Evolutionary conservation across 2,329 filamentous ascomycete species (phyloP), one percentile per base, ranked within the genome.

Genomic region (Penicillium sp.): DNA sequence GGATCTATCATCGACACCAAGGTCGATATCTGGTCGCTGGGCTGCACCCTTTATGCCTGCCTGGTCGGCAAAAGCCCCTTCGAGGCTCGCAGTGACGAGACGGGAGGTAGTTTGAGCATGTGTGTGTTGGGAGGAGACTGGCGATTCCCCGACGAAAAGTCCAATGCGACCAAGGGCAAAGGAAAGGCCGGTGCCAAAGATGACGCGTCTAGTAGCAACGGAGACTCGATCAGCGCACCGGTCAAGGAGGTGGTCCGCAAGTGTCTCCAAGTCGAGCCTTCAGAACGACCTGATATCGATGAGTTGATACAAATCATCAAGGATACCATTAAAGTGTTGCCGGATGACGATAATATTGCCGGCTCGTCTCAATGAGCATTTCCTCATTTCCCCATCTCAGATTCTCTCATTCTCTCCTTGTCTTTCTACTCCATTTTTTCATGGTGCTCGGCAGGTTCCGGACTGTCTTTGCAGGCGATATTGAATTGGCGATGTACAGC

Each of bases 11-110:
- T 98, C 65, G 93, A 97, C 72, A 95, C 91, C 10, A 96, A 96
- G 68, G 89, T 95, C 35, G 93, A 98, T 70, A 95, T 98, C 58
- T 98, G 93, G 93, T 95, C 89, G 13, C 75, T 98, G 20, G 93
- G 93, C 44, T 97, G 93, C 76, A 97, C 93, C n/a, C 78, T 98
- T 39, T 98, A 95, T 72, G 93, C 93, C 32, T 97, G 93, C 65
- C 80, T 98, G 8, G 89, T 97, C 25, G 93, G 93, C 57, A 97
- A 98, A 72, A 95, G 88, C 12, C 93, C 93, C 2, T 98, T 98
- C 63, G 93, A 98, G 76, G 88, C 91, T 67, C 86, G 93, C 53
- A 92, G 86, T 58, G 93, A 98, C 69, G 92, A 98, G 75, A 97
- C 93, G 0, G 93, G 93, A 57, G 93, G 93, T 39, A 93, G 87